These are phyloP conservation scores for Sarocladium oryzae DNA, from an alignment of 2,329 filamentous ascomycete species.

Conservation along the genomic window DNA sequence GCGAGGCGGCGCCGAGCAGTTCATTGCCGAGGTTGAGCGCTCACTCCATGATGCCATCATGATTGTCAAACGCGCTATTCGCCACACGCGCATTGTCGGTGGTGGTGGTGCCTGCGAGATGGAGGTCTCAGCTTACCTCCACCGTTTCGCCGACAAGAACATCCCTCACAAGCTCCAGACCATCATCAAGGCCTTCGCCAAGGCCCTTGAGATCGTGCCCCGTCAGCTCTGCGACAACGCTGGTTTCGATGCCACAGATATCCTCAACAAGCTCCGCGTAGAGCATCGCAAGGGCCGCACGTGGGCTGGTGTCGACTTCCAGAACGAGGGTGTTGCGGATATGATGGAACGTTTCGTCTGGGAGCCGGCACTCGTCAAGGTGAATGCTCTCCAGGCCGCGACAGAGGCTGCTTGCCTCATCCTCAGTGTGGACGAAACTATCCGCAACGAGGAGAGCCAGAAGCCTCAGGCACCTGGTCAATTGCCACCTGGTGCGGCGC, in stretches of 20 bases:
- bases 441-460: slow-evolving; percentile 92
- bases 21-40: slow-evolving; percentile 97
- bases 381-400: slow-evolving; percentile 94
- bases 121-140: slow-evolving; percentile 91
- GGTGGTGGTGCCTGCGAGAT: slow-evolving; percentile 94
- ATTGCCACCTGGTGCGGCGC: slow-evolving; percentile 75
- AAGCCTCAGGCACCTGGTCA: slow-evolving; percentile 73
- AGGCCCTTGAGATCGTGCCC: slow-evolving; percentile 93
- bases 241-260: slow-evolving; percentile 96
- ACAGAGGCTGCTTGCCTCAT: slow-evolving; percentile 95
- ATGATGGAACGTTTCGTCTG: slow-evolving; percentile 96
- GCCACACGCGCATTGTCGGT: slow-evolving; percentile 89
- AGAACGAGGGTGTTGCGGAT: slow-evolving; percentile 83
- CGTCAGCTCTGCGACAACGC: slow-evolving; percentile 98
- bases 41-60: slow-evolving; percentile 98
- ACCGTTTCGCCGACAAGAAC: slow-evolving; percentile 87
- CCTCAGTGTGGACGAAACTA: slow-evolving; percentile 94
- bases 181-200: slow-evolving; percentile 96
- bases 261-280: slow-evolving; percentile 90
- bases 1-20: slow-evolving; percentile 94
- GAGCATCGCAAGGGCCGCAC: slow-evolving; percentile 89
- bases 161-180: slow-evolving; percentile 92
- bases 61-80: slow-evolving; percentile 98
- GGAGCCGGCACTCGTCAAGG: slow-evolving; percentile 94
- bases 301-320: slow-evolving; percentile 96